A percentile compares a stretch with the other conserved stretches of the same genome.
phyloP scores from a whole-genome alignment of 345 rosid genomes.

The Salix koriyanagi region DNA sequence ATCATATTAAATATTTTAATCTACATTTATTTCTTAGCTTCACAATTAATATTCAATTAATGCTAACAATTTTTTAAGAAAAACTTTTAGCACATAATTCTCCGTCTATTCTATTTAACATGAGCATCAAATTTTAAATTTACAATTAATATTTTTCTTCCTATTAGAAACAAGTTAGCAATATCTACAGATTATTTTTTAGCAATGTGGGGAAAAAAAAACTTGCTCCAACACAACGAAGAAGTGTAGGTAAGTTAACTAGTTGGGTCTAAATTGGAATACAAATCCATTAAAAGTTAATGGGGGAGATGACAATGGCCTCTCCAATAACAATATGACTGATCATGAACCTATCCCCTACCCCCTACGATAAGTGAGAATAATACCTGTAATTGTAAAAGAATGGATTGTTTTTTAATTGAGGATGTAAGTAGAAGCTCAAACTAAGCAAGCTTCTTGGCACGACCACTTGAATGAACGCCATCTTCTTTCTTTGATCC shows the following conservation, averaged over 20 bases:
- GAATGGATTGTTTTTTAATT: neutral
- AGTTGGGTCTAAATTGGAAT: conserved; percentile 7
- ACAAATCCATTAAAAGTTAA: conserved; percentile 16
- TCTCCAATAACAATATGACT: conserved; percentile 27
- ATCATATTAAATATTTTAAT: too few species aligned
- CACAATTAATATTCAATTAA: too few species aligned
- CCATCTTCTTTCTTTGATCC: conserved; percentile 84
- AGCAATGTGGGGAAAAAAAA: too few species aligned
- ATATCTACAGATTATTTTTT: neutral
- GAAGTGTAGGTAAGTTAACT: too few species aligned
- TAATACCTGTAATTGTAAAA: conserved; percentile 34
- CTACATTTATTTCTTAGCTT: too few species aligned
- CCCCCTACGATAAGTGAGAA: conserved; percentile 25
- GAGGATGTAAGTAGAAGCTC: conserved; percentile 14
- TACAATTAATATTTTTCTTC: too few species aligned
- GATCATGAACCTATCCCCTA: conserved; percentile 18
- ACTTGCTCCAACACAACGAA: too few species aligned
- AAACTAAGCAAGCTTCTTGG: conserved; percentile 85
- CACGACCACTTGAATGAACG: conserved; percentile 74
- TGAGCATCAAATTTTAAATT: too few species aligned
- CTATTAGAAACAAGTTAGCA: neutral
- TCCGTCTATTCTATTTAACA: too few species aligned
- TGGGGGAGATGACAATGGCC: conserved; percentile 38
- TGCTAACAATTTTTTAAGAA: too few species aligned
- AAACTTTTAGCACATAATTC: too few species aligned